Conservation (phyloP, 257 asterid genomes). For the Solanum microdontum region DNA sequence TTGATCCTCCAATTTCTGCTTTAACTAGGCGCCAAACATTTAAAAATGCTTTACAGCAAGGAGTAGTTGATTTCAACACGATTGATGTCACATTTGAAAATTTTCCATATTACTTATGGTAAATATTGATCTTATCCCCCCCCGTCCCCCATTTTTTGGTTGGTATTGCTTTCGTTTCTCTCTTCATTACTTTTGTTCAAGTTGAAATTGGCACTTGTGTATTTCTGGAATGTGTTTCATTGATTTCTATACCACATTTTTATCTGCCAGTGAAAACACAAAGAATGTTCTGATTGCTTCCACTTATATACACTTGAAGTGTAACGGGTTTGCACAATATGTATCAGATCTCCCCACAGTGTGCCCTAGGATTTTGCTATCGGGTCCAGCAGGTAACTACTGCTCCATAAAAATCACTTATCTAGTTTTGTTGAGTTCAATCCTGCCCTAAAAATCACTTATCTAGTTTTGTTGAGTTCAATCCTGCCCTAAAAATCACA, state of each 20-base stretch:
- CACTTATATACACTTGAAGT: slow-evolving; percentile 58
- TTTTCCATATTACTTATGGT: slow-evolving; percentile 88
- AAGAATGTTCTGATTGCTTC: slow-evolving; percentile 75
- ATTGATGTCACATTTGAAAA: slow-evolving; percentile 66
- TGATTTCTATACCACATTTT: not conserved
- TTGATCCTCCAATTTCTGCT: slow-evolving; percentile 41
- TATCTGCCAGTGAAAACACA: slow-evolving; percentile 58
- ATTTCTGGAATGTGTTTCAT: not conserved
- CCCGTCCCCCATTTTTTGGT: not conserved
- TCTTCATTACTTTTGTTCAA: not conserved
- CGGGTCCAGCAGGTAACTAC: slow-evolving; percentile 75
- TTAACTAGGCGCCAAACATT: slow-evolving; percentile 59
- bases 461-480: not conserved
- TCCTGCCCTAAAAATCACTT: not conserved
- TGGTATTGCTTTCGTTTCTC: not conserved
- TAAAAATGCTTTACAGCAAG: slow-evolving; percentile 56
- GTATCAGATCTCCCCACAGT: slow-evolving; percentile 58
- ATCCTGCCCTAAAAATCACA: not conserved
- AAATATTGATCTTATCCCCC: not conserved
- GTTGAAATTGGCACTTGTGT: not conserved
- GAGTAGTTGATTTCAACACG: slow-evolving; percentile 38
- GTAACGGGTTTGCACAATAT: slow-evolving; percentile 35
- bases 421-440: not conserved
- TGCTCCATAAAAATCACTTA: not conserved
- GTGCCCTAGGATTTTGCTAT: slow-evolving; percentile 71